Percentiles rank a stretch among this genome's conserved stretches.
Evolutionary conservation across 139 green algal genomes (phyloP).

Genomic region (Chlorella sorokiniana): DNA sequence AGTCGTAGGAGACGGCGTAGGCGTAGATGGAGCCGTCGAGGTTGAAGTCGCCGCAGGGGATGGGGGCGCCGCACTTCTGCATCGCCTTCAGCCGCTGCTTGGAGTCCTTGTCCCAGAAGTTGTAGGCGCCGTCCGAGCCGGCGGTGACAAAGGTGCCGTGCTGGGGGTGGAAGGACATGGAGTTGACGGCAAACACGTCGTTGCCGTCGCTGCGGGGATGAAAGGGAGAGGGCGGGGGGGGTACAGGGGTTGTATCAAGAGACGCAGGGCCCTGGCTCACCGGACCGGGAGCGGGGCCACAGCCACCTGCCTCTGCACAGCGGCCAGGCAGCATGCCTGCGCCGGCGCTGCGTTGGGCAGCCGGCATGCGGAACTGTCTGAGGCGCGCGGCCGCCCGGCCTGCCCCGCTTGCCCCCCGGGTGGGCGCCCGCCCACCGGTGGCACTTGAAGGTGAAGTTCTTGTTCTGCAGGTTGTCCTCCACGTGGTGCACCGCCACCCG

Average conservation of each 20-base stretch:
- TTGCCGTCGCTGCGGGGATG: constrained; percentile 51
- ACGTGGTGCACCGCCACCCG: constrained; percentile 97
- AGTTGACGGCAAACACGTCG: constrained; percentile 97
- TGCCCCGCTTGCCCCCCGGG: background rate
- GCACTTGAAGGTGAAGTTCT: constrained; percentile 97
- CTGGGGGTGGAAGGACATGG: constrained; percentile 90
- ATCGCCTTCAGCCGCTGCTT: constrained; percentile 98
- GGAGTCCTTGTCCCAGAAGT: constrained; percentile 99
- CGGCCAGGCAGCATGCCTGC: no score
- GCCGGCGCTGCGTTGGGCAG: no score
- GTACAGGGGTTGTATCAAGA: no score
- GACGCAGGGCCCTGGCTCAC: no score
- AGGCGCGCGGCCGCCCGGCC: background rate
- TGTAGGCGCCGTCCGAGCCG: constrained; percentile 92
- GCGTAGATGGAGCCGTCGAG: constrained; percentile 88
- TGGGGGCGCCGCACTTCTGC: constrained; percentile 74
- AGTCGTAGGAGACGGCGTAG: constrained; percentile 94
- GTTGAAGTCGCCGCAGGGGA: constrained; percentile 89
- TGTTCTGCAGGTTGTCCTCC: constrained; percentile 76
- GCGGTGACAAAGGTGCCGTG: constrained; percentile 93
- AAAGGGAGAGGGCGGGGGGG: background rate
- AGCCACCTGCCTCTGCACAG: no score
- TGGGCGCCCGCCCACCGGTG: constrained; percentile 62
- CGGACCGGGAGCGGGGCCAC: no score
- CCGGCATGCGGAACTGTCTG: no score